A percentile compares a stretch with the other conserved stretches of the same genome.
Conservation (phyloP, 1,284 basidiomycete species). For the Somion occarium region DNA sequence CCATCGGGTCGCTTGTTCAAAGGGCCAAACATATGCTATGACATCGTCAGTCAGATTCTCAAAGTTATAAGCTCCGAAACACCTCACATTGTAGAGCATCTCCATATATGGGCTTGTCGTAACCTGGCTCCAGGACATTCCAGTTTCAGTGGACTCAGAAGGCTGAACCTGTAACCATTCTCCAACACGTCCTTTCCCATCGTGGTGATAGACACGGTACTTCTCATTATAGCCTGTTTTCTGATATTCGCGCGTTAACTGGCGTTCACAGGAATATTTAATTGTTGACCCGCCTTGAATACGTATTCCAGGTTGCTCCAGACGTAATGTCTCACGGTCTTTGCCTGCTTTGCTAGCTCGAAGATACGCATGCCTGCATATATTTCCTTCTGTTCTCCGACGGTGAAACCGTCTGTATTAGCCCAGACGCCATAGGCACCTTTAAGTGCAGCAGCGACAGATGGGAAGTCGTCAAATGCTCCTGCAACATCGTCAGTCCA, state of each 20-base stretch:
- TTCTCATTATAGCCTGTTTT: constrained; percentile 20
- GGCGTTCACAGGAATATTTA: not conserved
- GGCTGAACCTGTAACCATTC: constrained; percentile 40
- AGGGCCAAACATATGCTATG: constrained; percentile 35
- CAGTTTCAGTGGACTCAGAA: constrained; percentile 30
- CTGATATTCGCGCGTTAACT: not conserved
- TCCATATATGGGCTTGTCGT: constrained; percentile 32
- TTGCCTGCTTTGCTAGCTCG: constrained; percentile 35
- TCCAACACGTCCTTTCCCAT: constrained; percentile 40
- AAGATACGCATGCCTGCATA: constrained; percentile 40
- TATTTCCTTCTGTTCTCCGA: constrained; percentile 40
- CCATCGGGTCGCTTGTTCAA: constrained; percentile 36
- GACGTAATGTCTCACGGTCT: constrained; percentile 36
- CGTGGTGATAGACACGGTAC: constrained; percentile 33
- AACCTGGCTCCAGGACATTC: constrained; percentile 30
- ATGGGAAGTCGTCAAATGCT: constrained; percentile 22
- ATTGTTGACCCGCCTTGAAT: constrained; percentile 31
- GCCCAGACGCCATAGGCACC: constrained; percentile 42
- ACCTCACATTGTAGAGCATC: constrained; percentile 27
- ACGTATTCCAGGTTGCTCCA: constrained; percentile 41
- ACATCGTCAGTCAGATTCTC: not conserved
- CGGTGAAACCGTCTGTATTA: constrained; percentile 43
- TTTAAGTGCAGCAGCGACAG: constrained; percentile 31
- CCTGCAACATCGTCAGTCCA: too few species aligned
- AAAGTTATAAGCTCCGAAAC: too few species aligned